Evolutionary conservation across 75 land plant genomes (phyloP), one percentile per base, ranked within the genome.

Genomic region (Pinus taeda): DNA sequence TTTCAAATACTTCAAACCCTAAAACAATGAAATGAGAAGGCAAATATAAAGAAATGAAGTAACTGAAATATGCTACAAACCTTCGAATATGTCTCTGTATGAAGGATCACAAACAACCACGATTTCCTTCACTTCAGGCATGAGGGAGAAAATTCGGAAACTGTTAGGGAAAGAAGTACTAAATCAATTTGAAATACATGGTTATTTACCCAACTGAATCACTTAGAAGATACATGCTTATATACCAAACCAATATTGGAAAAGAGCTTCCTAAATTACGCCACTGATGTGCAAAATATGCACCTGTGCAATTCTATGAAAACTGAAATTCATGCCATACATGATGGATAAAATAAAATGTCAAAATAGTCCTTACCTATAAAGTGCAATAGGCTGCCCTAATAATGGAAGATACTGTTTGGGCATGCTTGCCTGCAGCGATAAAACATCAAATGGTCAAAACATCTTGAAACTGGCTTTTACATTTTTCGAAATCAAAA

Each of bases 101-200:
- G 98, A 95, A 64, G 98, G 95, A 84, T 97, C 99, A 79, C 99
- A 97, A 26, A 97, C 99, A n/a, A 95, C 98, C 79, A 97, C 77
- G 61, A 97, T 89, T 87, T 97, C 99, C 83, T 88, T 89, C 42
- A 97, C 98, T 83, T 92, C 90, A 55, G 59, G 30, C 90, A 97
- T 86, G 6, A 62, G 37, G 21, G 93, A 88, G 78, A 97, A 97
- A 58, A 94, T 97, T 79, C 79, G 79, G 64, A 97, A 95, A 81
- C 99, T 97, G 92, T 79, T 74, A 80, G n/a, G 53, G 33, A 60
- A 76, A 59, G 22, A 24, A 42, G 33, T 18, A 69, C 37, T 36
- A 79, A 14, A 79, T 14, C 21, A 57, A 18, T 39, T 18, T 24
- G 33, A 18, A 61, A 39, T 13, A 67, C 22, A 49, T 69, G 33